Evolutionary conservation across 2,329 filamentous ascomycete genomes (phyloP).

Genomic region (Penicillium rolfsii): DNA sequence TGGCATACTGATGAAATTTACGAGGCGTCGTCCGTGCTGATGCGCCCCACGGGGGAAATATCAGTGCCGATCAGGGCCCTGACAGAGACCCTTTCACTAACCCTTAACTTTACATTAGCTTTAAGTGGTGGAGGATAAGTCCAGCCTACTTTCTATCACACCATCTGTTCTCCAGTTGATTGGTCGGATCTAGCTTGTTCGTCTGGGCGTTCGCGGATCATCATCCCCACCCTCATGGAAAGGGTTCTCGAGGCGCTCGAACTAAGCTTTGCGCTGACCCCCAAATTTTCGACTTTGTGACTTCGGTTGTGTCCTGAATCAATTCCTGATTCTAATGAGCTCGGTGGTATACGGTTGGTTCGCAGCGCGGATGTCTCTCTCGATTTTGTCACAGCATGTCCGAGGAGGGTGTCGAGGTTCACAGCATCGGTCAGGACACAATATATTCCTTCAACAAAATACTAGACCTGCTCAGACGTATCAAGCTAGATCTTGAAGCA

Average conservation of each 20-base stretch:
- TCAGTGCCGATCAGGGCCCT: constrained; percentile 18
- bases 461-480: neutral
- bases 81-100: constrained; percentile 7
- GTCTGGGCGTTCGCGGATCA: constrained; percentile 19
- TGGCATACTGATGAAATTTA: constrained; percentile 32
- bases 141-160: constrained; percentile 19
- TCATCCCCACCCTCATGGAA: constrained; percentile 5
- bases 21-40: constrained; percentile 7
- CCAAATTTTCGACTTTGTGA: neutral
- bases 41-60: constrained; percentile 16
- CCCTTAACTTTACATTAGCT: neutral
- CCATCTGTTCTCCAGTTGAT: constrained; percentile 16
- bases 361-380: neutral
- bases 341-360: neutral
- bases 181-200: constrained; percentile 13
- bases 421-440: neutral
- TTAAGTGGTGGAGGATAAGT: neutral
- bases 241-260: neutral
- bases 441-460: too few species aligned
- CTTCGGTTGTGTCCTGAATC: neutral
- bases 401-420: neutral
- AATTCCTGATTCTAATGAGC: neutral
- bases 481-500: neutral
- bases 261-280: constrained; percentile 18
- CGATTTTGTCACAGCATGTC: neutral